Conservation (phyloP, 257 asterid species). For the Scutellaria minor region DNA sequence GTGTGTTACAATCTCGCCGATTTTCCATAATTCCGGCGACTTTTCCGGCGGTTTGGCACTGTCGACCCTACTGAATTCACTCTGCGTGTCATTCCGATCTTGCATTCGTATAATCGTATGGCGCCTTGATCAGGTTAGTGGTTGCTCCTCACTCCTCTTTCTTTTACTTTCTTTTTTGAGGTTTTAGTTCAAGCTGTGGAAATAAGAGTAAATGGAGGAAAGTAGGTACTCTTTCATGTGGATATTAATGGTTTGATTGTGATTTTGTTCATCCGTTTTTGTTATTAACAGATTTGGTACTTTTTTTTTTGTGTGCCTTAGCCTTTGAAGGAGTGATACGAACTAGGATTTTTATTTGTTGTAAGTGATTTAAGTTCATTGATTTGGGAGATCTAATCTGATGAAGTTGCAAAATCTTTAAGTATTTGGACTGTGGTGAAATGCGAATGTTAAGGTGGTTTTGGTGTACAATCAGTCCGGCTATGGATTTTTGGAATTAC, state of each 20-base stretch:
- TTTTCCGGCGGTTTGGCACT: slow-evolving; percentile 20
- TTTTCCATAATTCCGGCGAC: slow-evolving; percentile 14
- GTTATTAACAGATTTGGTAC: background rate
- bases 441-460: no score
- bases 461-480: no score
- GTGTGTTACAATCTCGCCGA: background rate
- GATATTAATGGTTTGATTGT: background rate
- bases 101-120: slow-evolving; percentile 19
- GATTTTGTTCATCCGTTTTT: background rate
- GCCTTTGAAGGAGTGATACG: background rate
- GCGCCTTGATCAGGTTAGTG: slow-evolving; percentile 40
- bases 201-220: slow-evolving; percentile 4
- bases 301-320: background rate
- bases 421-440: no score
- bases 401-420: background rate
- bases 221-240: background rate
- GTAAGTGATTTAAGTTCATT: slow-evolving; percentile 15
- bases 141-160: background rate
- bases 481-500: no score
- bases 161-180: background rate
- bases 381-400: slow-evolving; percentile 1
- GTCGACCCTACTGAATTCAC: background rate
- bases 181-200: background rate
- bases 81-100: slow-evolving; percentile 6
- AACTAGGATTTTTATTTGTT: background rate